Evolutionary conservation across 2,329 filamentous ascomycete genomes (phyloP).

Genomic region (Penicillium oxalicum): DNA sequence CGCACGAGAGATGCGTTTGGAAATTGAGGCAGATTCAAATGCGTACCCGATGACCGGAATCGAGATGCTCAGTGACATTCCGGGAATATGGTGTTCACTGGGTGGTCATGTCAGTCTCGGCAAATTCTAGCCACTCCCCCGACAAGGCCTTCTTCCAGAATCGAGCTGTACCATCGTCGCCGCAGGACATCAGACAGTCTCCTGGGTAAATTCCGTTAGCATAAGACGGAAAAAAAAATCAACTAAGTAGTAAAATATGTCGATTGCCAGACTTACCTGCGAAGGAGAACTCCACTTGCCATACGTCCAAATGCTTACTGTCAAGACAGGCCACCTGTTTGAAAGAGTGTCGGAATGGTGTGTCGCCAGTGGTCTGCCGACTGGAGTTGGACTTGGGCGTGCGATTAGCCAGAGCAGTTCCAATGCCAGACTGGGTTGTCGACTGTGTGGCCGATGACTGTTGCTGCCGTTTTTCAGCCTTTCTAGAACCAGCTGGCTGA

Average conservation of each 20-base stretch:
- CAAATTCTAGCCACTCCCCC: slow-evolving; percentile 42
- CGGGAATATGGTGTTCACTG: slow-evolving; percentile 16
- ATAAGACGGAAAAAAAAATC: no score
- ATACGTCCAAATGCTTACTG: slow-evolving; percentile 41
- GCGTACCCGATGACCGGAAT: no score
- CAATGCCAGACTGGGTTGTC: slow-evolving; percentile 38
- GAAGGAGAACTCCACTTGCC: slow-evolving; percentile 42
- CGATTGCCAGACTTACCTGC: slow-evolving; percentile 28
- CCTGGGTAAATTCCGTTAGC: slow-evolving; percentile 23
- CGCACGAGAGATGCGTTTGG: no score
- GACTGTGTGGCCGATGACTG: slow-evolving; percentile 27
- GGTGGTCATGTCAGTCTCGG: slow-evolving; percentile 37
- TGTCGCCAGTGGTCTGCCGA: slow-evolving; percentile 30
- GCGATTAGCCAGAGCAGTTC: slow-evolving; percentile 37
- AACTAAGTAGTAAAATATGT: no score
- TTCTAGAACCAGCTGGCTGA: slow-evolving; percentile 24
- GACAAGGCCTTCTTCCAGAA: slow-evolving; percentile 42
- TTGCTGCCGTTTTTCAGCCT: slow-evolving; percentile 20
- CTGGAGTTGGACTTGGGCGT: slow-evolving; percentile 26
- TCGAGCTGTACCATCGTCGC: slow-evolving; percentile 38
- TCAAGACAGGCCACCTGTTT: slow-evolving; percentile 41
- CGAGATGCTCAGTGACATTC: no score
- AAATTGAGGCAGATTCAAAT: no score
- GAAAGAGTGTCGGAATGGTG: slow-evolving; percentile 38
- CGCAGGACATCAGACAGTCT: slow-evolving; percentile 40